phyloP scores from a whole-genome alignment of 805 yeast species.

The Limtongia smithiae region DNA sequence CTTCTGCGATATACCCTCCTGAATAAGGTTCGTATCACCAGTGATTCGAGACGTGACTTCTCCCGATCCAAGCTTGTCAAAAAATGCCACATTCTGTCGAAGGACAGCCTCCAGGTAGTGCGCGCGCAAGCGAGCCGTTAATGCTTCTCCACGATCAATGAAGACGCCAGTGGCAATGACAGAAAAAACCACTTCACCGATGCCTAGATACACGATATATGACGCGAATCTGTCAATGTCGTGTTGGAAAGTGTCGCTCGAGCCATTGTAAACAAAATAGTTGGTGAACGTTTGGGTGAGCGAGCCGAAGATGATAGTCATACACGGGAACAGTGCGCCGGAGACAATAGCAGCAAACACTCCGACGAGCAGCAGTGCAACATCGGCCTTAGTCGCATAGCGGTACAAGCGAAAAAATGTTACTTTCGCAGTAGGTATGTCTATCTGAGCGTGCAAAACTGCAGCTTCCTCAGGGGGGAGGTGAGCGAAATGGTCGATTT shows the following conservation, averaged over 20 bases:
- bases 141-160: constrained; percentile 41
- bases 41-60: constrained; percentile 44
- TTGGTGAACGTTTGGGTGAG: constrained; percentile 38
- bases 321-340: constrained; percentile 40
- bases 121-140: constrained; percentile 42
- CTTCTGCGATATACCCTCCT: constrained; percentile 44
- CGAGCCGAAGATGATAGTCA: constrained; percentile 41
- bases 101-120: constrained; percentile 39
- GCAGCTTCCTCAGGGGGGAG: constrained; percentile 36
- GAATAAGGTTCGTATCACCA: constrained; percentile 41
- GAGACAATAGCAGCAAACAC: constrained; percentile 31
- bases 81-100: constrained; percentile 43
- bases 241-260: constrained; percentile 34
- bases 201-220: constrained; percentile 42
- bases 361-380: constrained; percentile 32
- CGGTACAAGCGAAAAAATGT: constrained; percentile 34
- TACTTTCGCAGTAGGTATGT: constrained; percentile 28
- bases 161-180: constrained; percentile 37
- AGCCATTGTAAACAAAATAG: constrained; percentile 30
- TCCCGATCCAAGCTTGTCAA: constrained; percentile 44
- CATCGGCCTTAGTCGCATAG: constrained; percentile 36
- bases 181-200: constrained; percentile 32
- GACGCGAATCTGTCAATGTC: constrained; percentile 37
- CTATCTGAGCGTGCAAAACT: constrained; percentile 37
- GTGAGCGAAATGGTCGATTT: constrained; percentile 22